Evolutionary conservation across 768 basidiomycete genomes (phyloP), one percentile per base, ranked within the genome.

Genomic region (Punctularia strigosozonata): DNA sequence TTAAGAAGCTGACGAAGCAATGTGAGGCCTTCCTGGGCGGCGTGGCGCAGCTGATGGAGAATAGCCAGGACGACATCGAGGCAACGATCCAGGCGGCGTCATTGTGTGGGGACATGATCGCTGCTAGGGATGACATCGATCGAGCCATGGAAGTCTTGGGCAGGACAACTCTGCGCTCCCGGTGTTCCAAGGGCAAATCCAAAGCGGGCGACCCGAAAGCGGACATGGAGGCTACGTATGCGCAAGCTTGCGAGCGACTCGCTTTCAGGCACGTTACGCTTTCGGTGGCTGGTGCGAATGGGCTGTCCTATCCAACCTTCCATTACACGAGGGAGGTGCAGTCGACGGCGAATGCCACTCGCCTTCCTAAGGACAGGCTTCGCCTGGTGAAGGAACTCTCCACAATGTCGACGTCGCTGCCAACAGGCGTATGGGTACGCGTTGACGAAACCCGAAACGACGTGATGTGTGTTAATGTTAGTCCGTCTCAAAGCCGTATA

Each of bases 401-500:
- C 14, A 65, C 67, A 18, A 72, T 67, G 55, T 65, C 70, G 4
- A 75, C 73, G 6, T 65, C 65, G 38, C 59, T 75, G n/a, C 74
- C 73, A 37, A 61, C 66, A 2, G 73, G 73, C 5, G 62, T 75
- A 4, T 75, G 69, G 68, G 67, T 74, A 21, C 60, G 71, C 24
- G 69, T 71, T 5, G 72, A 77, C 47, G 73, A 77, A 47, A 63
- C 69, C 22, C 61, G 74, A 35, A 71, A 73, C 50, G 73, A 76
- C 46, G 69, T 60, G 2, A 63, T 75, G 73, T 73, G 48, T 43
- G 71, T 47, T 38, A 24, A 35, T n/a, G 36, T 25, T 34, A 8
- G 37, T 24, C 25, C 2, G 17, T 6, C 5, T 20, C 24, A 17
- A 3, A 7, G 2, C 25, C n/a, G 10, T 21, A 14, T 17, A 5